phyloP scores from a whole-genome alignment of 225 moss, liverwort and hornwort species.

The Physcomitrellopsis africana region DNA sequence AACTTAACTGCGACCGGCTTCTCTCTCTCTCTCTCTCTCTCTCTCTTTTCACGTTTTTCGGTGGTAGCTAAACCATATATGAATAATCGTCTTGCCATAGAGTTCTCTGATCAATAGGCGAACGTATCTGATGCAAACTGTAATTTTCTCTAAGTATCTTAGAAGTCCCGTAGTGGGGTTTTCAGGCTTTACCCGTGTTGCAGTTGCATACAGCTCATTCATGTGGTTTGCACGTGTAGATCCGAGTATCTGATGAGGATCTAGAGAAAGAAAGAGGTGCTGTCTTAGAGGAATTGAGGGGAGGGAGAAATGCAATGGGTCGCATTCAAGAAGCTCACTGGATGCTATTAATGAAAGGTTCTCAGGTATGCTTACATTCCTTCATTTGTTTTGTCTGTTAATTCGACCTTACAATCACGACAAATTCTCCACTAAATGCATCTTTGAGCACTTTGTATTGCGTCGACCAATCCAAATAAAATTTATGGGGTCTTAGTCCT shows the following conservation, averaged over 20 bases:
- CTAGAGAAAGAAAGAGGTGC: conserved; percentile 87
- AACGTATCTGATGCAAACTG: too few relatives aligned
- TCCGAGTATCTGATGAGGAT: conserved; percentile 79
- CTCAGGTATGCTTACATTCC: conserved; percentile 54
- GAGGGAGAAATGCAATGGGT: conserved; percentile 57
- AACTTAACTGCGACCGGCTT: neutral
- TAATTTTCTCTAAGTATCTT: too few relatives aligned
- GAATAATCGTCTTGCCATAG: too few relatives aligned
- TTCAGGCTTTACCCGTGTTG: neutral
- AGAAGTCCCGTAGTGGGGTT: too few relatives aligned
- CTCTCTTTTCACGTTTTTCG: neutral
- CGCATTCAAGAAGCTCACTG: conserved; percentile 62
- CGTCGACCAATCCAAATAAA: too few relatives aligned
- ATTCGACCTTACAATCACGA: neutral
- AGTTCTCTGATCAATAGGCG: too few relatives aligned
- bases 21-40: too few relatives aligned
- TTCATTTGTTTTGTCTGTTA: neutral
- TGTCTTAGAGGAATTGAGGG: conserved; percentile 79
- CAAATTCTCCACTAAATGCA: too few relatives aligned
- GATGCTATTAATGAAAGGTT: conserved; percentile 74
- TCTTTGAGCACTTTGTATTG: too few relatives aligned
- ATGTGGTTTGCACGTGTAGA: conserved; percentile 32
- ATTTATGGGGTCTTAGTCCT: too few relatives aligned
- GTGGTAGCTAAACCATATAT: too few relatives aligned
- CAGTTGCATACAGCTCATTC: neutral